Percentiles rank a stretch among this genome's conserved stretches.
Conservation (phyloP, 805 yeast genomes). For the Danielia reshetovae region DNA sequence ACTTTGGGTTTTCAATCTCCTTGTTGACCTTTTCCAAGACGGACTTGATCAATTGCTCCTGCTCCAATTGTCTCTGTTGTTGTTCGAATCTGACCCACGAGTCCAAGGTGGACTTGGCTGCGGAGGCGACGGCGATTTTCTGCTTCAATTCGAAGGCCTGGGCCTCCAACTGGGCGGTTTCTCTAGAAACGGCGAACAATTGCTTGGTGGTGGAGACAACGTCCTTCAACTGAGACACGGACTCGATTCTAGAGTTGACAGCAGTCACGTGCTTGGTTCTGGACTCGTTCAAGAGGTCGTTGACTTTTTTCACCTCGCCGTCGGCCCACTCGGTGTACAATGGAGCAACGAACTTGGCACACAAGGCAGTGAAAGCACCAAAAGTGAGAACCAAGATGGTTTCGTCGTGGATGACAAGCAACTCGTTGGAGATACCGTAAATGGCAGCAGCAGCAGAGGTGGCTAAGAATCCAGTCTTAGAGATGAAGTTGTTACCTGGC, state of each 20-base stretch:
- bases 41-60: slow-evolving; percentile 80
- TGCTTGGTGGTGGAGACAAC: slow-evolving; percentile 89
- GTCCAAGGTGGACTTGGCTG: slow-evolving; percentile 93
- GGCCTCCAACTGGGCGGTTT: slow-evolving; percentile 94
- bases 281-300: slow-evolving; percentile 77
- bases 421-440: slow-evolving; percentile 90
- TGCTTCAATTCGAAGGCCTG: slow-evolving; percentile 91
- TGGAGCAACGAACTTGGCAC: slow-evolving; percentile 89
- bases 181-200: slow-evolving; percentile 90
- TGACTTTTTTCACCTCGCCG: slow-evolving; percentile 75
- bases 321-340: slow-evolving; percentile 93
- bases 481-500: slow-evolving; percentile 83
- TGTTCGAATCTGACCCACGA: slow-evolving; percentile 99
- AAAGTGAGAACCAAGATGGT: slow-evolving; percentile 80
- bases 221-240: slow-evolving; percentile 85
- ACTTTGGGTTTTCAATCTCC: slow-evolving; percentile 80
- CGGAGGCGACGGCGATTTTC: slow-evolving; percentile 77
- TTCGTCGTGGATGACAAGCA: slow-evolving; percentile 93
- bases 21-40: slow-evolving; percentile 86
- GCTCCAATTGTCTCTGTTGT: slow-evolving; percentile 93
- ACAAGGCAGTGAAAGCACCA: slow-evolving; percentile 66
- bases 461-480: slow-evolving; percentile 94
- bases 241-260: slow-evolving; percentile 85
- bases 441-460: slow-evolving; percentile 92
- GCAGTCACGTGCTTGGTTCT: slow-evolving; percentile 89